A percentile compares a stretch with the other conserved stretches of the same genome.
Evolutionary conservation across 2,329 filamentous ascomycete species (phyloP).

Genomic region (Beauveria caledonica): DNA sequence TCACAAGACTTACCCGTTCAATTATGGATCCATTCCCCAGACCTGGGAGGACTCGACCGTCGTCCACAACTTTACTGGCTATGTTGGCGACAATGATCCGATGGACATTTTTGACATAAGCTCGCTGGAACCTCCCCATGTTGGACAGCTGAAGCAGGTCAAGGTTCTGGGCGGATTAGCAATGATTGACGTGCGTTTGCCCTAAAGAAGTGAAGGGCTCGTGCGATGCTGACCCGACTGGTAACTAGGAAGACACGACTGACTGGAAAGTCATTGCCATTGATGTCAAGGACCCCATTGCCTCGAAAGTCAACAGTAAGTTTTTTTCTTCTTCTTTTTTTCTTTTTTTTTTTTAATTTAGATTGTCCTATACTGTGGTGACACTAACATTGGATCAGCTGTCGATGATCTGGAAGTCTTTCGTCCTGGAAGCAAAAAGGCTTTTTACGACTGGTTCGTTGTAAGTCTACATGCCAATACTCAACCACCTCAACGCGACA

Average conservation of each 20-base stretch:
- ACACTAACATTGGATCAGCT: constrained; percentile 17
- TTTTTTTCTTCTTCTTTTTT: background rate
- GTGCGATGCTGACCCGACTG: background rate
- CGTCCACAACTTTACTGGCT: constrained; percentile 29
- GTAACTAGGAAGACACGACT: constrained; percentile 23
- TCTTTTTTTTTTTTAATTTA: too few relatives aligned
- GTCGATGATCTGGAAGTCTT: constrained; percentile 31
- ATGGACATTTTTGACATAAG: constrained; percentile 33
- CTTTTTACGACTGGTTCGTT: constrained; percentile 32
- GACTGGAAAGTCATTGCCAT: constrained; percentile 35
- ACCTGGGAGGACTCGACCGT: constrained; percentile 36
- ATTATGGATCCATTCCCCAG: constrained; percentile 36
- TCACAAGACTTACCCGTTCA: constrained; percentile 34
- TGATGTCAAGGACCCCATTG: constrained; percentile 31
- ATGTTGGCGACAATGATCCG: constrained; percentile 33
- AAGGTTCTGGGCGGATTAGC: constrained; percentile 33
- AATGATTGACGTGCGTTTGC: constrained; percentile 26
- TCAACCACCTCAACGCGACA: background rate
- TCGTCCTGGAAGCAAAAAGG: constrained; percentile 26
- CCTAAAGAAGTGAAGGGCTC: rapidly evolving
- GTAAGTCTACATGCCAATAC: constrained; percentile 18
- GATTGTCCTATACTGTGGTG: too few relatives aligned
- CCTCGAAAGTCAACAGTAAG: constrained; percentile 26
- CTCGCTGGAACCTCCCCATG: constrained; percentile 24
- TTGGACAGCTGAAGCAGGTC: constrained; percentile 33